phyloP scores from a whole-genome alignment of 306 rosid genomes.

The Bauhinia variegata region DNA sequence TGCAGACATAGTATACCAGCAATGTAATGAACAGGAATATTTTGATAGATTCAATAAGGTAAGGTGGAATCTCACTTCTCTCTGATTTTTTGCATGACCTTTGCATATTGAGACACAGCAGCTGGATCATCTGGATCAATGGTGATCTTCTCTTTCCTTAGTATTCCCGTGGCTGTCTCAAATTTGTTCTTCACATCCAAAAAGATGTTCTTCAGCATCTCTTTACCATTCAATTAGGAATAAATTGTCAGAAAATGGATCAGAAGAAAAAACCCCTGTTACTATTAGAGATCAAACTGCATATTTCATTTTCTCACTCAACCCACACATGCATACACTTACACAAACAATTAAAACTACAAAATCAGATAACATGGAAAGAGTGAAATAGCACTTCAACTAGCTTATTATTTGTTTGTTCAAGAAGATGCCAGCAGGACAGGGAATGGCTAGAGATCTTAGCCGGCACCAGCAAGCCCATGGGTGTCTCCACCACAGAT shows the following conservation, averaged over 20 bases:
- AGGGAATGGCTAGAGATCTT: background rate
- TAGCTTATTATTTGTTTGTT: background rate
- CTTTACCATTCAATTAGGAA: conserved; percentile 49
- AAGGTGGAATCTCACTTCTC: conserved; percentile 70
- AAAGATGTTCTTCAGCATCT: conserved; percentile 84
- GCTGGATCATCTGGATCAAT: conserved; percentile 85
- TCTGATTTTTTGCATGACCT: conserved; percentile 83
- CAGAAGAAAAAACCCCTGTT: background rate
- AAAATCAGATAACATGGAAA: background rate
- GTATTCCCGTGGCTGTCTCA: conserved; percentile 72
- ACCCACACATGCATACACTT: background rate
- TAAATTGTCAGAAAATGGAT: conserved; percentile 35
- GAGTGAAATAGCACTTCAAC: conserved; percentile 4
- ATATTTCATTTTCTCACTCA: background rate
- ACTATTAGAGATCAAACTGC: background rate
- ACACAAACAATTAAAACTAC: conserved; percentile 20
- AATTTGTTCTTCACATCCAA: conserved; percentile 80
- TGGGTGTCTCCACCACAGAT: conserved; percentile 1
- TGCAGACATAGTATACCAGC: conserved; percentile 1
- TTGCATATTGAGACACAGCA: conserved; percentile 82
- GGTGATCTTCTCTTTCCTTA: conserved; percentile 88
- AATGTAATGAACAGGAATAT: conserved; percentile 19
- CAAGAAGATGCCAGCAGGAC: background rate
- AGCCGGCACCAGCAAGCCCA: background rate
- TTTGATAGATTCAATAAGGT: conserved; percentile 9